Evolutionary conservation across 2,329 filamentous ascomycete species (phyloP).

Genomic region (Colletotrichum australisinense): DNA sequence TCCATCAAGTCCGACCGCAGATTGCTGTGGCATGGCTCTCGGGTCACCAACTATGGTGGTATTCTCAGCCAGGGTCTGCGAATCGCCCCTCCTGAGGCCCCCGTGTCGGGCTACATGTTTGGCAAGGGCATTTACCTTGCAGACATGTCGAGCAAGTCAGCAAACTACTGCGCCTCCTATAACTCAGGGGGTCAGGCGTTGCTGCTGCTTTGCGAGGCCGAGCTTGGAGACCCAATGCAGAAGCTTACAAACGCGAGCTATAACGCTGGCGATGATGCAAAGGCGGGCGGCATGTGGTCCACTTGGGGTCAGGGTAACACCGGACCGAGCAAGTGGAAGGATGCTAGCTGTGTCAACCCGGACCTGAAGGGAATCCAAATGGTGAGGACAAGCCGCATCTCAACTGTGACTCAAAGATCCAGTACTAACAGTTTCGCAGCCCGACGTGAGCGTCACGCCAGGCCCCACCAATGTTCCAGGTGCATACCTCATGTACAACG

Average conservation of each 20-base stretch:
- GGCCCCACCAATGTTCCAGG: constrained; percentile 57
- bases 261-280: constrained; percentile 72
- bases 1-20: constrained; percentile 73
- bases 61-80: constrained; percentile 89
- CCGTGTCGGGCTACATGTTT: constrained; percentile 86
- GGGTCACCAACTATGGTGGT: constrained; percentile 85
- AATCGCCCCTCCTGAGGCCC: constrained; percentile 89
- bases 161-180: constrained; percentile 76
- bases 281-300: constrained; percentile 67
- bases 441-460: constrained; percentile 59
- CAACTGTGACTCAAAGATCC: neutral
- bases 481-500: constrained; percentile 73
- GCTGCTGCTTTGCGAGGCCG: constrained; percentile 84
- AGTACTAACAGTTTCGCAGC: constrained; percentile 48
- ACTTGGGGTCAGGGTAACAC: constrained; percentile 78
- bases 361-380: constrained; percentile 77
- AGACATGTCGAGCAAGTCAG: constrained; percentile 86
- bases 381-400: constrained; percentile 53
- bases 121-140: constrained; percentile 91
- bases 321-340: constrained; percentile 79
- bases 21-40: constrained; percentile 89
- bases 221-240: constrained; percentile 79
- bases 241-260: constrained; percentile 69
- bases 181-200: constrained; percentile 77
- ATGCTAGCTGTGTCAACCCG: constrained; percentile 74